phyloP scores from a whole-genome alignment of 2,329 filamentous ascomycete genomes.

The Didymella glomerata region DNA sequence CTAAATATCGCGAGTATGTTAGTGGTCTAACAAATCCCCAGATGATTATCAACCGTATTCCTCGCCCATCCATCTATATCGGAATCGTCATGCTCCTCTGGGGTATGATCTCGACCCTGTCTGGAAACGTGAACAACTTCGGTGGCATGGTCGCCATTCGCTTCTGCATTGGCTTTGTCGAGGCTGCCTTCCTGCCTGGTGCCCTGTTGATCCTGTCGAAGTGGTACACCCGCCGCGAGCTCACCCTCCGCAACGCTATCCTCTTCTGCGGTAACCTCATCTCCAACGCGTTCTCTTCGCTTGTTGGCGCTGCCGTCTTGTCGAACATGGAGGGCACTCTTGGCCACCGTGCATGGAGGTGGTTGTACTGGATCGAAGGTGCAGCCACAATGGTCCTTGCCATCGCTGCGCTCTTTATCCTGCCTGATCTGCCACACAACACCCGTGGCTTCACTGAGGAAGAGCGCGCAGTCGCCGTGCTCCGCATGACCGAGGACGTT shows the following conservation, averaged over 20 bases:
- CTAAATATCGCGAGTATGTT: neutral
- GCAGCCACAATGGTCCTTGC: constrained; percentile 47
- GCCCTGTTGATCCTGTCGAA: constrained; percentile 70
- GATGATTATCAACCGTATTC: constrained; percentile 54
- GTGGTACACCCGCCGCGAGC: constrained; percentile 69
- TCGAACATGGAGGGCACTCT: constrained; percentile 48
- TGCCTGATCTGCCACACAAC: constrained; percentile 50
- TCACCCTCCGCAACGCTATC: constrained; percentile 51
- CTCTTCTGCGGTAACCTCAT: constrained; percentile 55
- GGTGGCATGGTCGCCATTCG: constrained; percentile 50
- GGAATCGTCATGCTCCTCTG: constrained; percentile 50
- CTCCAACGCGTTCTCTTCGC: constrained; percentile 56
- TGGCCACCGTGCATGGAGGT: constrained; percentile 52
- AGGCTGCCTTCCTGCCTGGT: constrained; percentile 66
- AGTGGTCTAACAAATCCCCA: neutral
- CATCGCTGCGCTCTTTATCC: constrained; percentile 42
- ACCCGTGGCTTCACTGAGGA: constrained; percentile 58
- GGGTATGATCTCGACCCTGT: constrained; percentile 52
- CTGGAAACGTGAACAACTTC: constrained; percentile 45
- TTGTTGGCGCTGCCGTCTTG: constrained; percentile 55
- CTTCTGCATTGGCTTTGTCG: constrained; percentile 51
- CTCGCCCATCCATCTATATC: constrained; percentile 49
- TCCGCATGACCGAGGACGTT: constrained; percentile 59
- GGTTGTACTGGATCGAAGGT: constrained; percentile 54
- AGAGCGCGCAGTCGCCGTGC: constrained; percentile 55